phyloP scores from a whole-genome alignment of 805 yeast genomes.

The Saccharomycopsis olivae region DNA sequence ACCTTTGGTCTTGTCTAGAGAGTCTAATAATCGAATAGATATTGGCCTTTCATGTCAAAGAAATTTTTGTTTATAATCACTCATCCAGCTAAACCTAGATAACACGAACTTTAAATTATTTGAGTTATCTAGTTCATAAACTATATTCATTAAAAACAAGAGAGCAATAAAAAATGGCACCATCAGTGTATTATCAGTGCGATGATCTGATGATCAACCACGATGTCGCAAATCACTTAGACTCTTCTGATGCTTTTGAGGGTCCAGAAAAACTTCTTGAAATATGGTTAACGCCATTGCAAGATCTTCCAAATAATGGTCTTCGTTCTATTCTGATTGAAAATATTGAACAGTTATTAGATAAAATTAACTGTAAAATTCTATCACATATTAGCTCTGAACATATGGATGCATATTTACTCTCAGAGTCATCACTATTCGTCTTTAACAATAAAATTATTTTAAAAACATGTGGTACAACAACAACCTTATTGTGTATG shows the following conservation, averaged over 20 bases:
- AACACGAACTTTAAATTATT: slow-evolving; percentile 6
- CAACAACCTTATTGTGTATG: slow-evolving; percentile 76
- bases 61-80: slow-evolving; percentile 26
- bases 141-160: background rate
- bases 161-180: background rate
- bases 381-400: slow-evolving; percentile 63
- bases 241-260: slow-evolving; percentile 88
- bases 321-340: slow-evolving; percentile 54
- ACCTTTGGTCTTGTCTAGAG: too few species aligned
- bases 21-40: too few species aligned
- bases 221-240: slow-evolving; percentile 40
- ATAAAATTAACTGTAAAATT: slow-evolving; percentile 79
- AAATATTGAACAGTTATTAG: slow-evolving; percentile 65
- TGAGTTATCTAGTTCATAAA: background rate
- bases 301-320: slow-evolving; percentile 28
- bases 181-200: background rate
- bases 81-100: slow-evolving; percentile 24
- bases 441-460: slow-evolving; percentile 80
- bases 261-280: slow-evolving; percentile 94
- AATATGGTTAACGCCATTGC: slow-evolving; percentile 67
- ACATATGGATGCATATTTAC: slow-evolving; percentile 68
- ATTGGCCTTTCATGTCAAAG: slow-evolving; percentile 25
- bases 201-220: background rate
- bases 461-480: slow-evolving; percentile 93
- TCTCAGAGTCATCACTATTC: slow-evolving; percentile 84